These are phyloP conservation scores for Saururus chinensis DNA, from an alignment of 164 flowering plant genomes.

Conservation along the genomic window DNA sequence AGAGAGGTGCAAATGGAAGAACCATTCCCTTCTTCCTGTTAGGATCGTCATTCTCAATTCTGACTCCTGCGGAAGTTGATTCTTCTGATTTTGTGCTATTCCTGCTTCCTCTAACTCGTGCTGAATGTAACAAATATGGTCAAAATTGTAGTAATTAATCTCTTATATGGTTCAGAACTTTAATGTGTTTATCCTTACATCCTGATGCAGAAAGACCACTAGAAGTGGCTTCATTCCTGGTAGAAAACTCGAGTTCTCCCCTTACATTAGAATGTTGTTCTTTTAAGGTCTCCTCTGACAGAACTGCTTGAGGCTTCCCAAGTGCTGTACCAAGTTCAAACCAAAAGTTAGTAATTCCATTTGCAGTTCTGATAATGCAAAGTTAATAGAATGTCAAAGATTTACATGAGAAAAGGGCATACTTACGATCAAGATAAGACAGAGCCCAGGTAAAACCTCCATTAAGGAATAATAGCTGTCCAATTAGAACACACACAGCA, in stretches of 20 bases:
- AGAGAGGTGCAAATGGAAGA: conserved; percentile 40
- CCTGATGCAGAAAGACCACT: not conserved
- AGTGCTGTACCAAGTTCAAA: conserved; percentile 7
- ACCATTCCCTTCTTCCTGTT: too few species aligned
- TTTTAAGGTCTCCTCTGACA: conserved; percentile 6
- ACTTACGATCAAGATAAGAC: conserved; percentile 16
- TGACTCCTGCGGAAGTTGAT: conserved; percentile 3
- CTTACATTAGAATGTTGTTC: conserved; percentile 10
- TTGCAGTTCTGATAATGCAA: not conserved
- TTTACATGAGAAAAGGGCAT: not conserved
- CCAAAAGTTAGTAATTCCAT: conserved; percentile 15
- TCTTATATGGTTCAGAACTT: too few species aligned
- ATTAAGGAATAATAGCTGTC: conserved; percentile 20
- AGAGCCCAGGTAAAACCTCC: conserved; percentile 6
- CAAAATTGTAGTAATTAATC: too few species aligned
- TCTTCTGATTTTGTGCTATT: not conserved
- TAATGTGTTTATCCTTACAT: too few species aligned
- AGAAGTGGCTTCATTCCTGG: not conserved
- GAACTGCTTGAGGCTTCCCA: conserved; percentile 2
- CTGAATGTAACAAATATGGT: not conserved
- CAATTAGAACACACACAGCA: conserved; percentile 24
- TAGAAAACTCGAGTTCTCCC: not conserved
- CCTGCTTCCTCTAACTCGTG: not conserved
- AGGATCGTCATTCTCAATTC: conserved; percentile 6
- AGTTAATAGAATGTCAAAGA: not conserved